Base-by-base conservation (phyloP, 106 monocot genomes). In the Dendrobium huoshanense region DNA sequence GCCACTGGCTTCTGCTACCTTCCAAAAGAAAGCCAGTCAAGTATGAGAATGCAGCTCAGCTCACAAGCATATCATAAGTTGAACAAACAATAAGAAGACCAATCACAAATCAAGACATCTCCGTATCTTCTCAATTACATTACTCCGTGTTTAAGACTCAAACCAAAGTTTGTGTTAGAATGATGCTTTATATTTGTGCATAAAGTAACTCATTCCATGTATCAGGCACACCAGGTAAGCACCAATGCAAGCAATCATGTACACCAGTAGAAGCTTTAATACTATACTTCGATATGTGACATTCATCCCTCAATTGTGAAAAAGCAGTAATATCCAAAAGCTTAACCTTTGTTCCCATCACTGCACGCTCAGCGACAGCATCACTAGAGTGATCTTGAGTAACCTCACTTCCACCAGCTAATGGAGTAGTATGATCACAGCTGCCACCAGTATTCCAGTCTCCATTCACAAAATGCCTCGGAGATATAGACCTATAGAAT, bases 401-500 rank as follows among this genome's bases (percentile, higher is more conserved):
- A 49, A 94, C 88, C 80, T 91, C 83, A 51, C 82, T 89, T 17
- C 97, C 97, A 19, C 84, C 40, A n/a, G 77, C 41, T 68, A 97
- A 81, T 20, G 97, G n/a, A n/a, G n/a, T 75, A 0, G 84, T 94
- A 72, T 89, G 92, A 41, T 89, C 90, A 78, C 97, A 97, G 67
- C 90, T 97, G n/a, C 97, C 97, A 55, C 97, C 97, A 55, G 90
- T 86, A 77, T 97, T 97, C 97, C 97, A 97, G 33, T 97, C 97
- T 41, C 97, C 94, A 84, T 90, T 88, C 43, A 78, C 83, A 78
- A 97, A 97, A 84, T 97, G 97, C 80, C 97, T 84, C 3, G 97
- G 97, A 13, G 97, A 94, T 49, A 94, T 82, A 11, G 94, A 89
- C 73, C 94, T 83, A 37, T 92, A 87, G 68, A 97, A 97, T 41